Conservation (phyloP, 2,329 filamentous ascomycete genomes). For the Kalmusia sp. region DNA sequence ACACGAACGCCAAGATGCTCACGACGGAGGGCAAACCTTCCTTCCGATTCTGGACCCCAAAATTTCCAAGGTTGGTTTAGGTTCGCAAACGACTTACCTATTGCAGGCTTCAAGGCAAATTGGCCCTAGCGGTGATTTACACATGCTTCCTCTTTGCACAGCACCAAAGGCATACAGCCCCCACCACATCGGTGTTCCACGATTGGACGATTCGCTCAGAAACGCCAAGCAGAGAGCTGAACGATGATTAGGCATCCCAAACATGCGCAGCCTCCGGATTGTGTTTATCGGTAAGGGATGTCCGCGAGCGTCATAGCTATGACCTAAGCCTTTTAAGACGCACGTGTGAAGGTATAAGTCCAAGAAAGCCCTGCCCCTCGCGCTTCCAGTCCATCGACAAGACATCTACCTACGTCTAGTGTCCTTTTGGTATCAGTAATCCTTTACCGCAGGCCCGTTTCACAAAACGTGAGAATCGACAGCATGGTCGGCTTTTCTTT, state of each 20-base stretch:
- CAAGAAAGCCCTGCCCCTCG: not conserved
- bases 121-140: not conserved
- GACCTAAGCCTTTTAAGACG: not conserved
- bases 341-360: not conserved
- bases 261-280: not conserved
- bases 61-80: not conserved
- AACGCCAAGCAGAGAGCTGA: not conserved
- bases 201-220: not conserved
- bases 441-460: too few relatives aligned
- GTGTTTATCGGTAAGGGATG: not conserved
- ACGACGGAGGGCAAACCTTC: not conserved
- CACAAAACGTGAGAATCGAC: not conserved
- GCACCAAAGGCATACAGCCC: not conserved
- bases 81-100: not conserved
- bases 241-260: not conserved
- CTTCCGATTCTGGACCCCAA: not conserved
- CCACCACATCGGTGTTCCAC: not conserved
- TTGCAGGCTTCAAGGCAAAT: not conserved
- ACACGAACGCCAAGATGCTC: constrained; percentile 2
- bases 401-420: too few relatives aligned
- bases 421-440: too few relatives aligned
- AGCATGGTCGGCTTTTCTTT: constrained; percentile 8
- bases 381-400: not conserved
- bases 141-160: not conserved
- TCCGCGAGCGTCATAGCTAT: not conserved